A percentile compares a stretch with the other conserved stretches of the same genome.
These are phyloP conservation scores for Aspergillus coremiiformis DNA, from an alignment of 495 filamentous ascomycete genomes.

Conservation along the genomic window DNA sequence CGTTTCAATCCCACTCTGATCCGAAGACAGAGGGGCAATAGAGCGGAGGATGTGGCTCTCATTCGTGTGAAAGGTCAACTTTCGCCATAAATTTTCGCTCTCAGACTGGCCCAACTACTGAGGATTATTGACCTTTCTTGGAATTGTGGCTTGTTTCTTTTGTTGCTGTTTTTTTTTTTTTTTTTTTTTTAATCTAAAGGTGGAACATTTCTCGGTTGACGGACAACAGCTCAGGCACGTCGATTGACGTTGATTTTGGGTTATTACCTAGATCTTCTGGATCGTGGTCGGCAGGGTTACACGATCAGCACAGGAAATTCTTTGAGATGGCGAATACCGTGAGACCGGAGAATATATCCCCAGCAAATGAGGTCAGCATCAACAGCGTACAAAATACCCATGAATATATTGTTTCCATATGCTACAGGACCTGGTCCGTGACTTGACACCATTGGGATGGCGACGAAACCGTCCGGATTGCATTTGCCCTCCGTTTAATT, in stretches of 20 bases:
- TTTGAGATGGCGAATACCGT: background rate
- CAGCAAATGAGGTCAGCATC: slow-evolving; percentile 7
- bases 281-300: background rate
- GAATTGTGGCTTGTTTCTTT: too few relatives aligned
- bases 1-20: slow-evolving; percentile 1
- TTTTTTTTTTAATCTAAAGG: too few relatives aligned
- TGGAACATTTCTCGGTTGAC: background rate
- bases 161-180: too few relatives aligned
- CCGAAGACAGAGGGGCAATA: background rate
- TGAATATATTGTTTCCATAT: background rate
- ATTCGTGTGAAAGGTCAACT: background rate
- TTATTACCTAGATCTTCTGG: background rate
- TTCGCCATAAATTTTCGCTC: background rate
- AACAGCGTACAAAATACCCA: background rate
- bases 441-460: background rate
- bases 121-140: background rate
- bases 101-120: background rate
- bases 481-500: background rate
- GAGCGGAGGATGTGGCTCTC: background rate
- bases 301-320: background rate
- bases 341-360: slow-evolving; percentile 12
- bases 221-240: background rate
- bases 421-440: background rate
- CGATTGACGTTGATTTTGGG: slow-evolving; percentile 2
- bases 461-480: background rate